Base-by-base conservation (phyloP, 345 rosid species). In the Eucalyptus dawsonii region DNA sequence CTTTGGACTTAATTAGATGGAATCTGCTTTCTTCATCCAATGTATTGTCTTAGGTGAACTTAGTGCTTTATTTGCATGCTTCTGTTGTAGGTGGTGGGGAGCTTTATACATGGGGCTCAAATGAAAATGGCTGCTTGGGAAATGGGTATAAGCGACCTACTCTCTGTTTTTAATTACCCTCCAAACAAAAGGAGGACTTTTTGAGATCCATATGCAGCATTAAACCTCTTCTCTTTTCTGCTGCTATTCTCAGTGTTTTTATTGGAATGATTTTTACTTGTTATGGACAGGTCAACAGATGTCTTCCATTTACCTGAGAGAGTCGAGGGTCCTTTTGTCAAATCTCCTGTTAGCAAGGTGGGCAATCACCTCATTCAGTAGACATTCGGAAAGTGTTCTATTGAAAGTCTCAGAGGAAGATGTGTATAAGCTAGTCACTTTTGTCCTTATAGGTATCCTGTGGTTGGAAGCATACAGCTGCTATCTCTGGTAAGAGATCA, bases 391-490 rank as follows among this genome's bases (percentile, higher is more conserved):
- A 56, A 44, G 19, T 83, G 11, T 31, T 15, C 34, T 25, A 47
- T 65, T 86, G 83, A 44, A 50, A 72, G 53, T 50, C 31, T 87
- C 47, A 22, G 21, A 31, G 76, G 25, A 27, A 69, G 51, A 45
- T 65, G 27, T 85, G 53, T n/a, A 31, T 40, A 54, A 76, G 54
- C 69, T 76, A 37, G 40, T 50, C 88, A 47, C 47, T 49, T 85
- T 49, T 34, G 87, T 76, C 9, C 29, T 21, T 40, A 21, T 96
- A 97, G 96, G 98, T 96, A 86, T 96, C 99, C 86, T 97, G 99
- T 93, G 99, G 99, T 60, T 97, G 99, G 99, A 97, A 97, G 94
- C 99, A 97, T 90, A 97, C 98, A 53, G 98, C 99, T 72, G 99
- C 97, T 47, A 95, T 97, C 89, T 95, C 99, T 83, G 97, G 99